Base-by-base conservation (phyloP, 257 asterid genomes). In the Ophiorrhiza pumila region DNA sequence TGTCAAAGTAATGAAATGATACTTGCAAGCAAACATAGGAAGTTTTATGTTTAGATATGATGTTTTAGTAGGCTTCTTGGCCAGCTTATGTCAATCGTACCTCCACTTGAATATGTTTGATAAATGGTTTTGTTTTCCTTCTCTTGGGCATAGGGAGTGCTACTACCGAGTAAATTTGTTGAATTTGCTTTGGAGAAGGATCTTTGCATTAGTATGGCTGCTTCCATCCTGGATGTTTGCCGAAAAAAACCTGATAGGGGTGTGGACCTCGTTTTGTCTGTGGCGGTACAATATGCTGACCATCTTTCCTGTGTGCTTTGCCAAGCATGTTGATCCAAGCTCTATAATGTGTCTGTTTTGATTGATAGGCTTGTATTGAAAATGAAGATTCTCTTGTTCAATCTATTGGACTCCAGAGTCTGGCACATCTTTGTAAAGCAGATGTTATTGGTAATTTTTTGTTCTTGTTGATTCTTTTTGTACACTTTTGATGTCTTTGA, bases 341-440 rank as follows among this genome's bases (percentile, higher is more conserved):
- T 75, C 59, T 71, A 78, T 83, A 66, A 81, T 79, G 29, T 70
- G 76, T 77, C 78, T 68, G 34, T 78, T 78, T 66, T 68, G 18
- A 77, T 68, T 72, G 60, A 75, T 86, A 95, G 99, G 93, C 93
- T 50, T 91, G 99, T 81, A 84, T 95, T 72, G 96, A 91, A 83
- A 79, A 85, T 72, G 80, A 81, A 74, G 95, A 91, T 78, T 89
- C 91, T 79, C 78, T 85, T 72, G 82, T 95, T 80, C 92, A 90
- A 90, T 89, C 90, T 77, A 85, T 95, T 43, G 98, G 98, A 78
- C 85, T 91, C 73, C 96, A 85, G 75, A 87, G 99, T 81, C 92
- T 95, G 79, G 92, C 92, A 69, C 93, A 92, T 86, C 96, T 95
- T 53, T 95, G 99, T 84, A 97, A 89, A 85, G 97, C 99, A 47